Percentiles rank a stretch among this genome's conserved stretches.
These are phyloP conservation scores for Mycena rosella DNA, from an alignment of 768 basidiomycete genomes.

Conservation along the genomic window DNA sequence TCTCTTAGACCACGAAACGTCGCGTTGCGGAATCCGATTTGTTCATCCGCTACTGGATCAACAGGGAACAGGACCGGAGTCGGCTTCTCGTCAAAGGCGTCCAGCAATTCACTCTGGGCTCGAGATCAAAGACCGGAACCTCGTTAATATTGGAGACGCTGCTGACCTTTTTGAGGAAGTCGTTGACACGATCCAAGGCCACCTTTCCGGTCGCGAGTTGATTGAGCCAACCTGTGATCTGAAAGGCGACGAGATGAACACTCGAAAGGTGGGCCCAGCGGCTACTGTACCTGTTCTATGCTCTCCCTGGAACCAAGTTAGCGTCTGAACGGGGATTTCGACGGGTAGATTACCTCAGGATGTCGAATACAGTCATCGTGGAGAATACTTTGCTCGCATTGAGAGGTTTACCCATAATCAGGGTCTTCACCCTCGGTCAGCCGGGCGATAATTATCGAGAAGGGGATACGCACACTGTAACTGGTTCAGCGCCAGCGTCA, in stretches of 20 bases:
- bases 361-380: conserved; percentile 71
- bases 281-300: neutral
- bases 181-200: conserved; percentile 66
- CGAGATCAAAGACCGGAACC: conserved; percentile 45
- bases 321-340: neutral
- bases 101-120: conserved; percentile 56
- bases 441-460: too few species aligned
- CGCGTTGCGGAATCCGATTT: conserved; percentile 66
- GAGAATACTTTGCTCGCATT: conserved; percentile 60
- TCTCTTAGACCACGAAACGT: conserved; percentile 66
- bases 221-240: conserved; percentile 5
- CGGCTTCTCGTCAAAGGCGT: conserved; percentile 37
- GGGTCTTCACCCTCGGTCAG: conserved; percentile 40
- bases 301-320: neutral
- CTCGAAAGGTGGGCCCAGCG: conserved; percentile 52
- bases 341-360: conserved; percentile 57
- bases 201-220: conserved; percentile 61
- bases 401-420: conserved; percentile 55
- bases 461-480: conserved; percentile 27
- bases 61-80: conserved; percentile 40
- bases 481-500: conserved; percentile 51
- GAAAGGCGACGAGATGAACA: conserved; percentile 19
- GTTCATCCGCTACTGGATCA: conserved; percentile 39
- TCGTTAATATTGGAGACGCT: too few species aligned
- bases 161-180: conserved; percentile 56